phyloP scores from a whole-genome alignment of 2,329 filamentous ascomycete genomes.

The Endocalyx cinctus region DNA sequence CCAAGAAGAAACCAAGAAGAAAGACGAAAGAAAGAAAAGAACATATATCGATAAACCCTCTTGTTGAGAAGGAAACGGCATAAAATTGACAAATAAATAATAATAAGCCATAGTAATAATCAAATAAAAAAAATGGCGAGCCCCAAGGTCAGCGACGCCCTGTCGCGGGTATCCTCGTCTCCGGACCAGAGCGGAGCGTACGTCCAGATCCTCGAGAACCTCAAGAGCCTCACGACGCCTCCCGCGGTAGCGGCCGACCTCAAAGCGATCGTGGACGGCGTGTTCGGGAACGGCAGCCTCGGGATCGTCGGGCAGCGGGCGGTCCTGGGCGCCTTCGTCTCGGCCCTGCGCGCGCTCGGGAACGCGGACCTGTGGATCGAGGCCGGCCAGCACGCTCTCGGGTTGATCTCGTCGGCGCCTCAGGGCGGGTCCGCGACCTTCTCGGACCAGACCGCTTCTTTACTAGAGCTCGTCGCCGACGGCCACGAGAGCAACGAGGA shows the following conservation, averaged over 20 bases:
- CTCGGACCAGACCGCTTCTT: slow-evolving; percentile 75
- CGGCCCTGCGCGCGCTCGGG: slow-evolving; percentile 55
- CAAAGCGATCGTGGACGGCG: slow-evolving; percentile 60
- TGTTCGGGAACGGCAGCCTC: slow-evolving; percentile 61
- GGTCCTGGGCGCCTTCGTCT: slow-evolving; percentile 63
- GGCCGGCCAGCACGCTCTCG: slow-evolving; percentile 70
- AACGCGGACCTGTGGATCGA: slow-evolving; percentile 66
- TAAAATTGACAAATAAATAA: too few species aligned
- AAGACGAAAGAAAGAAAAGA: too few species aligned
- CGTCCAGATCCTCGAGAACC: slow-evolving; percentile 39
- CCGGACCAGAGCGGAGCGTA: slow-evolving; percentile 42
- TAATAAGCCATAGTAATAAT: too few species aligned
- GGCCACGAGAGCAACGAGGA: slow-evolving; percentile 82
- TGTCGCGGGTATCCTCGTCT: slow-evolving; percentile 35
- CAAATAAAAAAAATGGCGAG: too few species aligned
- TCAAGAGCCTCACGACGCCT: slow-evolving; percentile 37
- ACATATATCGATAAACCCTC: neutral
- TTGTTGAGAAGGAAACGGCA: neutral
- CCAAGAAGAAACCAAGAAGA: too few species aligned
- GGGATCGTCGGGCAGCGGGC: slow-evolving; percentile 73
- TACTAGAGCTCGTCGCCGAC: slow-evolving; percentile 77
- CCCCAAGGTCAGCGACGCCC: slow-evolving; percentile 37
- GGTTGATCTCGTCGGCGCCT: slow-evolving; percentile 57
- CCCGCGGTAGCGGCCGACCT: slow-evolving; percentile 49
- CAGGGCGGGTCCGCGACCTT: slow-evolving; percentile 68